Evolutionary conservation across 192 early-diverging fungal species (phyloP), one percentile per base, ranked within the genome.

Genomic region (Phlyctochytrium planicorne): DNA sequence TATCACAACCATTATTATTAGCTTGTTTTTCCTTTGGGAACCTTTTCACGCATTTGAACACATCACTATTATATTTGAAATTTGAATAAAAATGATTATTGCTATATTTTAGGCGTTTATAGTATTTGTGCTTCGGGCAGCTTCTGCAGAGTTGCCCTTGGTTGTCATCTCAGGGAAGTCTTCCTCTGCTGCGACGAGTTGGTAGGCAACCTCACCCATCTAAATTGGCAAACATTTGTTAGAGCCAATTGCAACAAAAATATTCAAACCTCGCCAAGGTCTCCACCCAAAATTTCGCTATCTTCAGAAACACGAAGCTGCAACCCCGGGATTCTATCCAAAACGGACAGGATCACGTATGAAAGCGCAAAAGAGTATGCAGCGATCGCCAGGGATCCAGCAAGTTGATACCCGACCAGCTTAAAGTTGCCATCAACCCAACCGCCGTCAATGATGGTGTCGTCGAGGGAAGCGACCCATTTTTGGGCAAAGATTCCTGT

Each of bases 211-310:
- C 40, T 50, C 40, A n/a, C 40, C 40, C 40, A 50, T 50, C n/a
- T 50, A 50, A n/a, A n/a, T 14, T 50, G 40, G n/a, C n/a, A 50
- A 50, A 50, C 40, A n/a, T 14, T 50, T n/a, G 12, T 10, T n/a
- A 10, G 40, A 50, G n/a, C 12, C 12, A 50, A 50, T 50, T 14
- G 40, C 40, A 50, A 90, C 3, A 88, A 82, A 35, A 73, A 64
- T 78, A 94, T 92, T 52, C 94, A 93, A 84, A 95, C 91, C 78
- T 94, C 87, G n/a, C 91, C 74, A 61, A 87, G 72, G 69, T 97
- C 93, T 2, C 87, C 80, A 14, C 94, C 94, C 1, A 89, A 70
- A 68, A 88, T 87, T 65, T 87, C 88, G 55, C 89, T 84, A 53
- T 90, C 88, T 62, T 90, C 77, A 53, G 40, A 3, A 27, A 62